Percentiles rank a stretch among this genome's conserved stretches.
Evolutionary conservation across 1,284 basidiomycete species (phyloP).

Genomic region (Mrakiaceae sp.): DNA sequence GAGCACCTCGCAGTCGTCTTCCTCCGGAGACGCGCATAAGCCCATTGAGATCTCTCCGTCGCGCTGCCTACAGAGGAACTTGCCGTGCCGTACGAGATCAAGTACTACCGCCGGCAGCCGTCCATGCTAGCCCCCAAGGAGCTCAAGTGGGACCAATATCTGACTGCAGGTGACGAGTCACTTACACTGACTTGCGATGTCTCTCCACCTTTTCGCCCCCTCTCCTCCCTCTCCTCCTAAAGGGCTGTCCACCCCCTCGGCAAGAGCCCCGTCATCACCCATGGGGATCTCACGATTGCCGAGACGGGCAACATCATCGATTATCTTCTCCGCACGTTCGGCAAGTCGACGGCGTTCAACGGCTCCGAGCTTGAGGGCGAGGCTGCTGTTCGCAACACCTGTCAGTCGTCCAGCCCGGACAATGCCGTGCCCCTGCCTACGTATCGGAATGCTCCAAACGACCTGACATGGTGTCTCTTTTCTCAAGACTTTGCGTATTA

Average conservation of each 20-base stretch:
- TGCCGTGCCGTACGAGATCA: slow-evolving; percentile 6
- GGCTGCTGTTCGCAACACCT: too few species aligned
- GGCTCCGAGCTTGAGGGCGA: not conserved
- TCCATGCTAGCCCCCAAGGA: slow-evolving; percentile 11
- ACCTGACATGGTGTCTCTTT: too few species aligned
- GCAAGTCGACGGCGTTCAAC: not conserved
- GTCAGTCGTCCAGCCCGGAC: too few species aligned
- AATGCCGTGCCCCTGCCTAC: too few species aligned
- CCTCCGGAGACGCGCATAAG: too few species aligned
- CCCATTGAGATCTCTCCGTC: too few species aligned
- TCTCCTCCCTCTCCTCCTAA: not conserved
- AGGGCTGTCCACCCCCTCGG: slow-evolving; percentile 13
- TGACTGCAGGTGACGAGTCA: not conserved
- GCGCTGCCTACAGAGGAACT: slow-evolving; percentile 2
- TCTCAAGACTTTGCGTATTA: slow-evolving; percentile 6
- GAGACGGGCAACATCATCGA: slow-evolving; percentile 17
- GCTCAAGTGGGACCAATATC: slow-evolving; percentile 6
- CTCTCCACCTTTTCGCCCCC: too few species aligned
- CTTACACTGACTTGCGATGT: not conserved
- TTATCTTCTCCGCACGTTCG: slow-evolving; percentile 12
- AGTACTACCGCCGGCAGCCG: slow-evolving; percentile 5
- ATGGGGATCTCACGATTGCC: slow-evolving; percentile 5
- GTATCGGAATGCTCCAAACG: too few species aligned
- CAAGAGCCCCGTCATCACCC: slow-evolving; percentile 13
- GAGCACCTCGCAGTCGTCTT: too few species aligned